A percentile compares a stretch with the other conserved stretches of the same genome.
phyloP scores from a whole-genome alignment of 2,329 filamentous ascomycete genomes.

The Sarocladium kiliense region DNA sequence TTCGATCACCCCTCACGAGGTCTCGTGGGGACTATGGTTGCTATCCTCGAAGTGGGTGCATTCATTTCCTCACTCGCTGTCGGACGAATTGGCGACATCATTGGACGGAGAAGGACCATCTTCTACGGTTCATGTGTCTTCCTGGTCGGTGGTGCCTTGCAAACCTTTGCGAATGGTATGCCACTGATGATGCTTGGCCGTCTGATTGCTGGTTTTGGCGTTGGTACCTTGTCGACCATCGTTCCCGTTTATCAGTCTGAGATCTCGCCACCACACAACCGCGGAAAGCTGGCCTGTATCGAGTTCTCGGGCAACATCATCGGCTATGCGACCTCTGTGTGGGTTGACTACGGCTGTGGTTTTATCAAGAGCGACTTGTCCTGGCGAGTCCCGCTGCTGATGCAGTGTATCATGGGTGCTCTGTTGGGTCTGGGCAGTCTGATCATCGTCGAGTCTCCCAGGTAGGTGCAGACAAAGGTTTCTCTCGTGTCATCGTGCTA shows the following conservation, averaged over 20 bases:
- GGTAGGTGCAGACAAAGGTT: slow-evolving; percentile 46
- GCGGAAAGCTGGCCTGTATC: slow-evolving; percentile 93
- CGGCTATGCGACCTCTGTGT: slow-evolving; percentile 92
- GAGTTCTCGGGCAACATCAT: slow-evolving; percentile 97
- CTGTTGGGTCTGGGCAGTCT: slow-evolving; percentile 81
- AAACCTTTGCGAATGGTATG: slow-evolving; percentile 78
- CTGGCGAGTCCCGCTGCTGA: slow-evolving; percentile 83
- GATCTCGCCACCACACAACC: slow-evolving; percentile 92
- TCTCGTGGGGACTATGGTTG: slow-evolving; percentile 94
- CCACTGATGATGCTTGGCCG: slow-evolving; percentile 83
- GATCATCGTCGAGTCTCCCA: slow-evolving; percentile 92
- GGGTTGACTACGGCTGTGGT: slow-evolving; percentile 97
- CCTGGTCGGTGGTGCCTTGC: slow-evolving; percentile 74
- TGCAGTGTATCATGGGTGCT: slow-evolving; percentile 93
- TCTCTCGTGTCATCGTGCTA: slow-evolving; percentile 15
- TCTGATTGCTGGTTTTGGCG: slow-evolving; percentile 78
- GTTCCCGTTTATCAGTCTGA: slow-evolving; percentile 93
- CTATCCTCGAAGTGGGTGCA: slow-evolving; percentile 90
- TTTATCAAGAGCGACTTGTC: slow-evolving; percentile 80
- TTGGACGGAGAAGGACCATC: slow-evolving; percentile 85
- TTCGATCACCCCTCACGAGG: slow-evolving; percentile 84
- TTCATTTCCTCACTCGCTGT: slow-evolving; percentile 85
- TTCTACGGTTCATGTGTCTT: slow-evolving; percentile 92
- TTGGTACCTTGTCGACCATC: slow-evolving; percentile 85
- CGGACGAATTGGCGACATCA: slow-evolving; percentile 83